A percentile compares a stretch with the other conserved stretches of the same genome.
Conservation (phyloP, 1,139 yeast genomes). For the Pichia sp. region DNA sequence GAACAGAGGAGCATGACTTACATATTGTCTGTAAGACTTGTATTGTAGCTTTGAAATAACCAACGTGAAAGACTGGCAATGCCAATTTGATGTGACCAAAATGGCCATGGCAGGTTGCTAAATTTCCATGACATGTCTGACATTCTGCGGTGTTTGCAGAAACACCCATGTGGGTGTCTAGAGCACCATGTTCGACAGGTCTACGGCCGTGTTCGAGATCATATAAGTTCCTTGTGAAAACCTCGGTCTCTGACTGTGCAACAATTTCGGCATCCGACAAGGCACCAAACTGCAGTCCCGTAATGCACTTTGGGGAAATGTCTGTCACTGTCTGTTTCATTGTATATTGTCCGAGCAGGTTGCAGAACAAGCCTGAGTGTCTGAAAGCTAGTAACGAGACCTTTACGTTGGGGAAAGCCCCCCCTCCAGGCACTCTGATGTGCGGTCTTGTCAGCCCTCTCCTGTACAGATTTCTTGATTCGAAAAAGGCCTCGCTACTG, state of each 20-base stretch:
- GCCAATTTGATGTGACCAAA: constrained; percentile 93
- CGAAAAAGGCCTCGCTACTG: too few relatives aligned
- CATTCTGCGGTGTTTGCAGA: constrained; percentile 82
- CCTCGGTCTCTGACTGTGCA: constrained; percentile 92
- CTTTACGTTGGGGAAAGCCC: too few relatives aligned
- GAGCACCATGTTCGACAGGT: constrained; percentile 78
- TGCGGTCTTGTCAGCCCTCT: too few relatives aligned
- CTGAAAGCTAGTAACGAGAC: not conserved
- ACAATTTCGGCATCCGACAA: constrained; percentile 85
- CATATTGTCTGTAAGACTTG: constrained; percentile 88
- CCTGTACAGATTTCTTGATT: too few relatives aligned
- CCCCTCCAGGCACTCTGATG: too few relatives aligned
- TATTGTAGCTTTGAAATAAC: constrained; percentile 89
- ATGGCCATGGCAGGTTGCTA: constrained; percentile 97
- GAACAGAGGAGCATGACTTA: constrained; percentile 76
- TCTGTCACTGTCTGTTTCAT: constrained; percentile 78
- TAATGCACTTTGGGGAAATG: constrained; percentile 82
- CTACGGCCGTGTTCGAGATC: constrained; percentile 82
- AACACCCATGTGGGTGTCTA: constrained; percentile 91
- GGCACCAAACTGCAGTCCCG: constrained; percentile 90
- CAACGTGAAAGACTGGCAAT: constrained; percentile 94
- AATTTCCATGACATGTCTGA: constrained; percentile 82
- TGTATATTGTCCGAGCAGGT: not conserved
- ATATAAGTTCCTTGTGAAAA: constrained; percentile 83
- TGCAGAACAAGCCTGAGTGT: not conserved